Percentiles rank a stretch among this genome's conserved stretches.
Conservation (phyloP, 139 green algal species). For the Astrephomene gubernaculifera region DNA sequence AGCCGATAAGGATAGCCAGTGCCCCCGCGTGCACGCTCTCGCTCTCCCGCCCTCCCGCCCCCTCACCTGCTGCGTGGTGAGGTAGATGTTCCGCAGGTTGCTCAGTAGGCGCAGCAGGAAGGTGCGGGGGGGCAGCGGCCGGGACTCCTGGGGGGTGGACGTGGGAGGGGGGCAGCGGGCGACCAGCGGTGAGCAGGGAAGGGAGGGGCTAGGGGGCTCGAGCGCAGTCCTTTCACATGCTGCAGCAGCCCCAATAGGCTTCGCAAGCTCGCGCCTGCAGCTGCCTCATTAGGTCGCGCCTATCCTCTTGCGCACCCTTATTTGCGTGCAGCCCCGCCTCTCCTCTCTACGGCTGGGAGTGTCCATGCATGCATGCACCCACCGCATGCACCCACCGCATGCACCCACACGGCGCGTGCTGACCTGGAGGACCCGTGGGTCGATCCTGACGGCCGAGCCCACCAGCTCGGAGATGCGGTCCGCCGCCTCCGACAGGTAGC, state of each 20-base stretch:
- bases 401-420: not conserved
- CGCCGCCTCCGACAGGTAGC: conserved; percentile 61
- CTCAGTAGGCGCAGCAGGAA: conserved; percentile 36
- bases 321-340: not conserved
- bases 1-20: not conserved
- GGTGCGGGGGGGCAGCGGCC: not conserved
- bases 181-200: not conserved
- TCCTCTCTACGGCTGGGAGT: too few species aligned
- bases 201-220: not conserved
- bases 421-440: conserved; percentile 22
- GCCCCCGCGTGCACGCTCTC: not conserved
- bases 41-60: not conserved
- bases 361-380: not conserved
- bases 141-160: not conserved
- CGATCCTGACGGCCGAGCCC: conserved; percentile 19
- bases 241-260: too few species aligned
- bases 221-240: not conserved
- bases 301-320: not conserved
- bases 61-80: conserved; percentile 33
- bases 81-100: conserved; percentile 32
- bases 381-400: not conserved
- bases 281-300: not conserved
- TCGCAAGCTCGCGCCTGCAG: not conserved
- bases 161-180: not conserved
- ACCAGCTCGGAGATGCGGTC: conserved; percentile 54